Base-by-base conservation (phyloP, 805 yeast species). In the Candida orba region DNA sequence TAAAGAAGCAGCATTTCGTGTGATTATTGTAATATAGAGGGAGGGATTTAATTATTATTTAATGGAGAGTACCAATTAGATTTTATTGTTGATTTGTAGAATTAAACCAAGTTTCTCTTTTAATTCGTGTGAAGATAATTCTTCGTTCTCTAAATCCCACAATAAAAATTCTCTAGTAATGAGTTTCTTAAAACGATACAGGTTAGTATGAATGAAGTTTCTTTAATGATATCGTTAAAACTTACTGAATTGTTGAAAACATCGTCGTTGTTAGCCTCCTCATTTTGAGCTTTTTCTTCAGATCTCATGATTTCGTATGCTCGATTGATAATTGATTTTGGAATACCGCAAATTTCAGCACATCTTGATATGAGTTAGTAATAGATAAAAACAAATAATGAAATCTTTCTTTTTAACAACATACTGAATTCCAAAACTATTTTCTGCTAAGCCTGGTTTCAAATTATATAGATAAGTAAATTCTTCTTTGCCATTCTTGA, bases 261-360 rank as follows among this genome's bases (percentile, higher is more conserved):
- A 4, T 24, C 36, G 4, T 20, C 30, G 15, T 47, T 39, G 17
- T 34, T 22, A 2, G 27, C 15, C 17, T 39, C 30, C 13, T 41
- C 64, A 1, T 47, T 12, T 10, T 17, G 24, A n/a, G 29, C 17
- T 5, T 31, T 29, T 5, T 52, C 41, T 29, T 59, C 40, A 5
- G 50, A 14, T 2, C 42, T 34, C 4, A 55, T 43, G 1, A 69
- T 47, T 15, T 57, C 46, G 8, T 53, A 50, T 0, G 75, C 74
- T 38, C 68, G 53, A 3, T 48, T 23, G 1, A 66, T 53, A 12
- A 71, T 63, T 9, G 45, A 39, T 1, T 35, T 37, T 1, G 62
- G 54, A 3, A 69, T 50, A 1, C 73, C 73, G 51, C 69, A 63
- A 10, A 55, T 45, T 33, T 58, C 56, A 4, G 76, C 76, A 57